Conservation (phyloP, 148 eudicot genomes). For the Fagopyrum esculentum region DNA sequence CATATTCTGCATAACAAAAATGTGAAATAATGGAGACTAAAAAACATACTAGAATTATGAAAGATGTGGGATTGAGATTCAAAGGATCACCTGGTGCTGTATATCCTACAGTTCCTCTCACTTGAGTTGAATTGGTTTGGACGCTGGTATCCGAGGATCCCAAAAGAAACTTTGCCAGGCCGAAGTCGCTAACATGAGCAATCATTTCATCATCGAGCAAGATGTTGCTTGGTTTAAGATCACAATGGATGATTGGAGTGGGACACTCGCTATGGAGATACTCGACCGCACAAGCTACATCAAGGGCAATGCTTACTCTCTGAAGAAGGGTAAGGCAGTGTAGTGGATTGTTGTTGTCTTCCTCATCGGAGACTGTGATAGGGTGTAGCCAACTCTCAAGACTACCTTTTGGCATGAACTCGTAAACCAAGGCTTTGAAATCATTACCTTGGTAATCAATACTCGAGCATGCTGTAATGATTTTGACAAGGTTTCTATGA, state of each 20-base stretch:
- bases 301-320: constrained; percentile 21
- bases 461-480: constrained; percentile 21
- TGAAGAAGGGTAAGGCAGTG: constrained; percentile 20
- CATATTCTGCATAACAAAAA: constrained; percentile 21
- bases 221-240: constrained; percentile 34
- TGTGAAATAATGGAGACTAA: neutral
- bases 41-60: neutral
- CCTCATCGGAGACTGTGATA: neutral
- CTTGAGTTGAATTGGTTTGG: constrained; percentile 15
- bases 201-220: constrained; percentile 30
- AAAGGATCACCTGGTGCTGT: constrained; percentile 24
- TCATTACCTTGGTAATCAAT: constrained; percentile 16
- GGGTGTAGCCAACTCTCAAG: constrained; percentile 22
- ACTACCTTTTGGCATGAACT: constrained; percentile 19
- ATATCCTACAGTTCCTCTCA: constrained; percentile 25
- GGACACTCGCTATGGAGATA: constrained; percentile 31
- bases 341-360: neutral
- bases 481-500: constrained; percentile 19
- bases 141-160: neutral
- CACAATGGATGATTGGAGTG: constrained; percentile 29
- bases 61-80: neutral
- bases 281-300: constrained; percentile 35
- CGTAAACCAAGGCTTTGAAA: constrained; percentile 20
- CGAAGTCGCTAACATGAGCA: constrained; percentile 43
- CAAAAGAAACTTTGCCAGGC: constrained; percentile 27